These are phyloP conservation scores for Myrmaecium sp. DNA, from an alignment of 2,329 filamentous ascomycete genomes.

Conservation along the genomic window DNA sequence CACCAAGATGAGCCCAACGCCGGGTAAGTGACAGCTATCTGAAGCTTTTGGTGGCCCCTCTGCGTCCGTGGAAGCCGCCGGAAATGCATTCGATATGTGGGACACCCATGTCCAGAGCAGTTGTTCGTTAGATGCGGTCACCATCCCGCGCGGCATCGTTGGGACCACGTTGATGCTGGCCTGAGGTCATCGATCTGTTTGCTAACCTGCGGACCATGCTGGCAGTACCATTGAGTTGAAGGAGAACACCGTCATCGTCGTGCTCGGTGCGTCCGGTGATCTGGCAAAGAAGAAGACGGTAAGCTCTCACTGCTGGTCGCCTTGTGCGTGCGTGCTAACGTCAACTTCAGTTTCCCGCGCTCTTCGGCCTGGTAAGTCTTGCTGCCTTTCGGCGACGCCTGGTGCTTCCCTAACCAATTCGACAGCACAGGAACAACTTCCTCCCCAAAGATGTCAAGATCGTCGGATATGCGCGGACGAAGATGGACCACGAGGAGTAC, in stretches of 20 bases:
- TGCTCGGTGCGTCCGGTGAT: conserved; percentile 93
- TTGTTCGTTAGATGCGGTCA: conserved; percentile 3
- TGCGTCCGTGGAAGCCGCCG: conserved; percentile 1
- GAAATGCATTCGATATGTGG: not conserved
- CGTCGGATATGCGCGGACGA: conserved; percentile 95
- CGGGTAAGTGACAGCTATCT: conserved; percentile 24
- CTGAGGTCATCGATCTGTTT: too few relatives aligned
- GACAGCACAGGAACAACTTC: conserved; percentile 94
- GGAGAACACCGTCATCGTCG: conserved; percentile 93
- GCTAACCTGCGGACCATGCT: too few relatives aligned
- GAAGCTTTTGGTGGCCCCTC: conserved; percentile 1
- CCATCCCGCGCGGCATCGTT: too few relatives aligned
- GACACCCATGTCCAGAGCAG: conserved; percentile 1
- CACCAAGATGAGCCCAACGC: conserved; percentile 28
- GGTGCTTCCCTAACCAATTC: conserved; percentile 9
- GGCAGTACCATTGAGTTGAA: conserved; percentile 81
- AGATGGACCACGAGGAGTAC: conserved; percentile 97
- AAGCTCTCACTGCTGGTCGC: conserved; percentile 20
- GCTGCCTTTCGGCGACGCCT: conserved; percentile 4
- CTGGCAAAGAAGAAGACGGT: conserved; percentile 99
- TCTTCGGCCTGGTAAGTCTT: conserved; percentile 82
- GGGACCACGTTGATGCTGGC: too few relatives aligned
- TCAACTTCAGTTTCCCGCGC: conserved; percentile 91
- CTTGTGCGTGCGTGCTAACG: conserved; percentile 8
- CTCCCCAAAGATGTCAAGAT: conserved; percentile 91